These are phyloP conservation scores for Thalassiosira profunda DNA, from an alignment of 108 stramenopile species.

Conservation along the genomic window DNA sequence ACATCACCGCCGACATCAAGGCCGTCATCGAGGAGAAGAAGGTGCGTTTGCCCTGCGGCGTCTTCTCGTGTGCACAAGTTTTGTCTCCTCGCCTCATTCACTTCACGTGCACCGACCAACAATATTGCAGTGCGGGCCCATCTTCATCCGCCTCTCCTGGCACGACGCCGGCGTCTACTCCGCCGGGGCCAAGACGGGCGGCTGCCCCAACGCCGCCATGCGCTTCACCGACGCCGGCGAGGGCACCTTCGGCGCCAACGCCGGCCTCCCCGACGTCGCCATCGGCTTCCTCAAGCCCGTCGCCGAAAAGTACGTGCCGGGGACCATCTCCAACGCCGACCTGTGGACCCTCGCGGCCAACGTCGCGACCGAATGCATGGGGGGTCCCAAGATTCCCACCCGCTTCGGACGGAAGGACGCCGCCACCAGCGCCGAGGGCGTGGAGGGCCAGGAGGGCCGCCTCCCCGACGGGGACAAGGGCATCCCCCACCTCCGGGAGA, in stretches of 20 bases:
- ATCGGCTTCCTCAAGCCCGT: constrained; percentile 82
- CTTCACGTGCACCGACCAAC: too few species aligned
- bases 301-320: constrained; percentile 79
- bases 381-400: constrained; percentile 82
- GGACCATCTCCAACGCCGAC: constrained; percentile 78
- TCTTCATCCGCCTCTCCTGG: constrained; percentile 97
- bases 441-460: constrained; percentile 78
- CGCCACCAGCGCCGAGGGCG: constrained; percentile 45
- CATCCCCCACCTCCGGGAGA: constrained; percentile 86
- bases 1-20: constrained; percentile 52
- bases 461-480: constrained; percentile 84
- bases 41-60: too few species aligned
- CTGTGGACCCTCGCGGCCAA: constrained; percentile 79
- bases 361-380: constrained; percentile 69
- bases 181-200: constrained; percentile 52
- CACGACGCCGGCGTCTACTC: constrained; percentile 94
- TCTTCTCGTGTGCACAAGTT: too few species aligned
- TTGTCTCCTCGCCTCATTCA: too few species aligned
- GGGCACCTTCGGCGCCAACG: constrained; percentile 92
- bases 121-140: constrained; percentile 88
- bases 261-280: constrained; percentile 81
- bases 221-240: constrained; percentile 94
- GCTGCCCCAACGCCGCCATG: constrained; percentile 87
- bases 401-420: constrained; percentile 86
- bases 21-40: constrained; percentile 53